Evolutionary conservation across 805 yeast species (phyloP), one percentile per base, ranked within the genome.

Genomic region (Hanseniaspora nectarophila): DNA sequence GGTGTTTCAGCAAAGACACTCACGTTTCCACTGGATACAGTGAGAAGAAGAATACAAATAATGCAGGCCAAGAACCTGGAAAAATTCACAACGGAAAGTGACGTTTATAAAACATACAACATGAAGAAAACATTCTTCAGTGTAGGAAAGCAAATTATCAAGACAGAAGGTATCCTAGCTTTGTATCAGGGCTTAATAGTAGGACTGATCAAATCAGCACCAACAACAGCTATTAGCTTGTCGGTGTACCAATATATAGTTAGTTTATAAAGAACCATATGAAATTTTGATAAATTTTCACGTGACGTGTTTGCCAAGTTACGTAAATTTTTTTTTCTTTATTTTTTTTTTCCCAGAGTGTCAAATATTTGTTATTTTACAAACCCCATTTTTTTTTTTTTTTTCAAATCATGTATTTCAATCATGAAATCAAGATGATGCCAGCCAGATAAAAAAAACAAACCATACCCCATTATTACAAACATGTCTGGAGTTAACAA

Each of bases 21-120:
- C 0, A 80, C 86, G 0, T 92, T 86, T 65, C 98, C 98, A 0
- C 63, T 92, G 42, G 98, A 92, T 63, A 78, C 95, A 0, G 63
- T 89, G 2, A 71, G 96, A 21, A 80, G 87, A 60, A 70, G 95
- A 35, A 66, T 83, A 42, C 97, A 90, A 63, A 78, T 89, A 59
- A 68, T 45, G 57, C 58, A 38, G 54, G 64, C 58, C 39, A 55
- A 40, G 38, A 44, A 46, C 23, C 40, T 54, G 40, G 67, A 55
- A 55, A 54, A 43, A 31, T 62, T 42, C 58, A 60, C 45, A 31
- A 51, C 28, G 45, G 57, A 54, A 46, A 44, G 50, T 47, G 45
- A 26, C 23, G 58, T 67, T 20, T 61, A 59, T 51, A 44, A 47
- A 28, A 32, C 46, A 9, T 60, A 60, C 51, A 42, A 37, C 16